Conservation (phyloP, 352 stramenopile species). For the Globisporangium spiculum region DNA sequence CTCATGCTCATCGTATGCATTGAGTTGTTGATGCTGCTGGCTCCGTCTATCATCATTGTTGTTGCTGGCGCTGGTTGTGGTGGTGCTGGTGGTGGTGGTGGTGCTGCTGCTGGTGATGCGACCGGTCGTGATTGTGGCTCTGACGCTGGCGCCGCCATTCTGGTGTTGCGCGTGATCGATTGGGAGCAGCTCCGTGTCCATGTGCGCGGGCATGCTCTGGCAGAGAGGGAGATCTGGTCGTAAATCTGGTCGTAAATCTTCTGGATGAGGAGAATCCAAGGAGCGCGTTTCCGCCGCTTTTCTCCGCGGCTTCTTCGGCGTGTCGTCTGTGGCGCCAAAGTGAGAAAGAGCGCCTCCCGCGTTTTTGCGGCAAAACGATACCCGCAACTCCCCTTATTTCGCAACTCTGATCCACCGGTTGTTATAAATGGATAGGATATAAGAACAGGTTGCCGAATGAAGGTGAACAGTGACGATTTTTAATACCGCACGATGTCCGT, state of each 20-base stretch:
- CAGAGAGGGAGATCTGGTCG: background rate
- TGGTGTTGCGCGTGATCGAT: constrained; percentile 7
- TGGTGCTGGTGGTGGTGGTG: constrained; percentile 7
- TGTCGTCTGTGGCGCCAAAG: background rate
- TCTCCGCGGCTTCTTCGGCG: background rate
- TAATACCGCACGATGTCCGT: too few species aligned
- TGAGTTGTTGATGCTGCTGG: background rate
- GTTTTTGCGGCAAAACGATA: background rate
- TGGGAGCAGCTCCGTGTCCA: constrained; percentile 5
- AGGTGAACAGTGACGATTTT: background rate
- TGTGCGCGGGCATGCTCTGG: constrained; percentile 10
- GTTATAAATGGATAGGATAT: background rate
- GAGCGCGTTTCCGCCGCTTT: constrained; percentile 11
- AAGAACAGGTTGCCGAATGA: background rate
- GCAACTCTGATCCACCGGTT: background rate
- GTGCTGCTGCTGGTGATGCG: background rate
- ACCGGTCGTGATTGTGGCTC: constrained; percentile 9
- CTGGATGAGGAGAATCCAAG: background rate
- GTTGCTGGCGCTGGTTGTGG: background rate
- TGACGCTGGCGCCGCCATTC: background rate
- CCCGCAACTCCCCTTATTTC: background rate
- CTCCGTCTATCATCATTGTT: background rate
- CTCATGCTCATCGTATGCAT: constrained; percentile 4
- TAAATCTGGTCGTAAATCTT: background rate
- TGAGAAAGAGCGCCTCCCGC: background rate